Evolutionary conservation across 2,329 filamentous ascomycete genomes (phyloP).

Genomic region (Xylaria digitata): DNA sequence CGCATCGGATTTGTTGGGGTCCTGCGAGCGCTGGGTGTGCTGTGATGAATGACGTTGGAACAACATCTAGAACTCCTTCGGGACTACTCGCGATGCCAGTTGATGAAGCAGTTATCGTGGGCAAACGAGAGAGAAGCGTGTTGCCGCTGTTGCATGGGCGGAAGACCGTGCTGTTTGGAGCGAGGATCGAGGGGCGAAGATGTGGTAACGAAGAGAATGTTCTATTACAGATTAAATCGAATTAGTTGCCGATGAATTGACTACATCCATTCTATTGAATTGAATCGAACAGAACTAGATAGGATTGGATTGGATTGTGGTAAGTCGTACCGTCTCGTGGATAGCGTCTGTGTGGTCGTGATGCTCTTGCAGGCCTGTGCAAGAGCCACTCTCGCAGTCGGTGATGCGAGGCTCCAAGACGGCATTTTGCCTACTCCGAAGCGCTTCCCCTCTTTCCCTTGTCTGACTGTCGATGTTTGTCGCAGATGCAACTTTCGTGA

Average conservation of each 20-base stretch:
- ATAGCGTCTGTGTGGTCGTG: slow-evolving; percentile 22
- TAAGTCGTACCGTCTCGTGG: slow-evolving; percentile 32
- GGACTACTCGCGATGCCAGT: slow-evolving; percentile 30
- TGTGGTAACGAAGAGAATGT: slow-evolving; percentile 62
- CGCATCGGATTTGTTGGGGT: slow-evolving; percentile 65
- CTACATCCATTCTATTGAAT: too few relatives aligned
- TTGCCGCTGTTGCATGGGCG: slow-evolving; percentile 46
- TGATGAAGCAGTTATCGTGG: slow-evolving; percentile 34
- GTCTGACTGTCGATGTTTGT: background rate
- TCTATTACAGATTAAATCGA: slow-evolving; percentile 45
- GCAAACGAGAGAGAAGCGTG: slow-evolving; percentile 42
- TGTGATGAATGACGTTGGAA: slow-evolving; percentile 60
- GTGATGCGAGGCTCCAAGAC: slow-evolving; percentile 27
- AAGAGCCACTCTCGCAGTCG: slow-evolving; percentile 31
- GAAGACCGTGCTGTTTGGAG: slow-evolving; percentile 46
- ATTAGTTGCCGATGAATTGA: background rate
- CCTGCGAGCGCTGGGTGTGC: slow-evolving; percentile 64
- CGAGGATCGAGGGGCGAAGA: slow-evolving; percentile 60
- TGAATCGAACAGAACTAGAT: background rate
- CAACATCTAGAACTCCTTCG: slow-evolving; percentile 55
- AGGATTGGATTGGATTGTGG: background rate
- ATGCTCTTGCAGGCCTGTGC: slow-evolving; percentile 30
- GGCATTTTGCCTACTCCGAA: slow-evolving; percentile 25
- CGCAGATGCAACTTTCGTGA: background rate
- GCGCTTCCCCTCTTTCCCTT: background rate